Percentiles rank a stretch among this genome's conserved stretches.
Evolutionary conservation across 768 basidiomycete genomes (phyloP).

Genomic region (Mycena olivaceomarginata): DNA sequence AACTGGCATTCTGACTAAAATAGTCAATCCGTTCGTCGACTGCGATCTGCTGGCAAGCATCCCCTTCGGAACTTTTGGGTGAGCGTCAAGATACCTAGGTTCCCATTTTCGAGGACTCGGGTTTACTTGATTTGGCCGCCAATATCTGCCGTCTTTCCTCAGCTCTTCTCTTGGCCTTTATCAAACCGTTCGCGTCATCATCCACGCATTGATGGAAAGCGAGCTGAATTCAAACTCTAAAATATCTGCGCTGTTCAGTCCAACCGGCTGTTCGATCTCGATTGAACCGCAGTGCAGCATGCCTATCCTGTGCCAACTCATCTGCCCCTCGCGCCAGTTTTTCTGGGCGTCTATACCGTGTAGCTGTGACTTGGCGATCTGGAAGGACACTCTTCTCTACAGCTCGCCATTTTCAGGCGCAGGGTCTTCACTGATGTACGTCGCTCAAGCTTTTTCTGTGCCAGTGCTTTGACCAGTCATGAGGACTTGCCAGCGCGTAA

Average conservation of each 20-base stretch:
- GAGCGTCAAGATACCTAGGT: too few species aligned
- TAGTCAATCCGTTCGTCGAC: neutral
- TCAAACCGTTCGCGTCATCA: neutral
- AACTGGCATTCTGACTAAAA: neutral
- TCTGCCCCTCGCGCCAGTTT: neutral
- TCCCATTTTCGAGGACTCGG: too few species aligned
- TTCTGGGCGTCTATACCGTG: neutral
- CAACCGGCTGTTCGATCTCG: conserved; percentile 1
- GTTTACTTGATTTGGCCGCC: neutral
- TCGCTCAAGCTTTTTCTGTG: conserved; percentile 26
- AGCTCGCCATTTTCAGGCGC: conserved; percentile 21
- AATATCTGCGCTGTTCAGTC: neutral
- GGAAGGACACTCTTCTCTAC: conserved; percentile 7
- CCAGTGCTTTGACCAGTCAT: conserved; percentile 21
- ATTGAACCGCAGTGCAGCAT: neutral
- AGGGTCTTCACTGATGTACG: conserved; percentile 12
- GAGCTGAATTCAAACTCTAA: neutral
- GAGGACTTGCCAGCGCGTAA: conserved; percentile 3
- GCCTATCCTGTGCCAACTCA: too few species aligned
- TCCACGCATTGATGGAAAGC: neutral
- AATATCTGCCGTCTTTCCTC: neutral
- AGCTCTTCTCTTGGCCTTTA: neutral
- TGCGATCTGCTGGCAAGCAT: conserved; percentile 10
- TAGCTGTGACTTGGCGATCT: neutral
- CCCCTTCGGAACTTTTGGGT: too few species aligned